These are phyloP conservation scores for Copromyces sp. DNA, from an alignment of 495 filamentous ascomycete species.

Conservation along the genomic window DNA sequence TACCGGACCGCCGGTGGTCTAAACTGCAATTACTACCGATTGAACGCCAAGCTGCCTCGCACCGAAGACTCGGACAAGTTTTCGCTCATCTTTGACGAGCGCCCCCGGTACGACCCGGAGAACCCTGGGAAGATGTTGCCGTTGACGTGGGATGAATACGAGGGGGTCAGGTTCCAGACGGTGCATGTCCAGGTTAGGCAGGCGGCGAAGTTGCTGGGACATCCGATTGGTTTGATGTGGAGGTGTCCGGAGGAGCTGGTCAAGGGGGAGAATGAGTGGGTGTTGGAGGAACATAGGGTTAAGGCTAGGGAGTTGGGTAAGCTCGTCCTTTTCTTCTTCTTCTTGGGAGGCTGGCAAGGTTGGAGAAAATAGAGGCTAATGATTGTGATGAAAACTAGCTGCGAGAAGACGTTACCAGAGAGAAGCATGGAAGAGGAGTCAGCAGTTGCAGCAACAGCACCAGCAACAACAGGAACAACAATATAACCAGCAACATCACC, in stretches of 20 bases:
- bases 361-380: neutral
- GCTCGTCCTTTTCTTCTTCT: slow-evolving; percentile 6
- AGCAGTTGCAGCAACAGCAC: neutral
- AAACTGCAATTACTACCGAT: slow-evolving; percentile 30
- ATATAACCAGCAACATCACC: neutral
- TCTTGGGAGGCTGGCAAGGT: neutral
- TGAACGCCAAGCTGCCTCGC: slow-evolving; percentile 20
- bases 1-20: slow-evolving; percentile 18
- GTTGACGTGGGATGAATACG: neutral
- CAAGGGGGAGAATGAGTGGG: slow-evolving; percentile 25
- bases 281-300: slow-evolving; percentile 17
- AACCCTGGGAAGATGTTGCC: neutral
- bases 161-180: neutral
- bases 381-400: neutral
- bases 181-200: slow-evolving; percentile 2
- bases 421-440: neutral
- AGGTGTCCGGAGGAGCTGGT: slow-evolving; percentile 32
- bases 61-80: neutral
- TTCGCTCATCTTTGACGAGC: neutral
- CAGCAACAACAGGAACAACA: neutral
- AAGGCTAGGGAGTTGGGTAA: slow-evolving; percentile 24
- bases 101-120: neutral
- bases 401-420: neutral
- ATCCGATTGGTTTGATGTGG: slow-evolving; percentile 14
- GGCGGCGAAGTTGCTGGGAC: neutral